A percentile compares a stretch with the other conserved stretches of the same genome.
phyloP scores from a whole-genome alignment of 345 rosid species.

The Murraya koenigii region DNA sequence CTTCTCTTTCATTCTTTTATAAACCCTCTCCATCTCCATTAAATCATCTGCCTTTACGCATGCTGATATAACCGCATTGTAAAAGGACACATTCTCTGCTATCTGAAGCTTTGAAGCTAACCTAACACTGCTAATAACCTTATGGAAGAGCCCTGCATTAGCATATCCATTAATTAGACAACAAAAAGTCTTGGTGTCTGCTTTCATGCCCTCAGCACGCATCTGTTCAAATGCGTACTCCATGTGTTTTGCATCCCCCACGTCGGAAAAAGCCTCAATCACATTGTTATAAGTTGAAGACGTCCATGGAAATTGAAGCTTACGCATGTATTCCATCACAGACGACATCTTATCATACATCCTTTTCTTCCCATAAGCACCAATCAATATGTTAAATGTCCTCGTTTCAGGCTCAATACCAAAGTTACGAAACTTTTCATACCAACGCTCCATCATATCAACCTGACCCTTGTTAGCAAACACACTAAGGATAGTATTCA shows the following conservation, averaged over 20 bases:
- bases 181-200: conserved; percentile 86
- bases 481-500: conserved; percentile 76
- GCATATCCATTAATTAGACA: conserved; percentile 82
- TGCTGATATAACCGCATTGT: conserved; percentile 68
- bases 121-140: conserved; percentile 66
- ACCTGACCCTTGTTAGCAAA: conserved; percentile 85
- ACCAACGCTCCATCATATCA: conserved; percentile 90
- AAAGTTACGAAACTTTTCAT: conserved; percentile 73
- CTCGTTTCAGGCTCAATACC: conserved; percentile 88
- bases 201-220: conserved; percentile 76
- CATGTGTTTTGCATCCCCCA: conserved; percentile 84
- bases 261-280: conserved; percentile 88
- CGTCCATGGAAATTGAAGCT: conserved; percentile 89
- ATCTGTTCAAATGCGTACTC: conserved; percentile 85
- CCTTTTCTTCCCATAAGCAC: conserved; percentile 82
- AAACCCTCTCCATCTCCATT: conserved; percentile 94
- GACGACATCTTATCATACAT: conserved; percentile 94
- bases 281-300: conserved; percentile 85
- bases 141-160: conserved; percentile 76
- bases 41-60: conserved; percentile 77
- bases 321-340: conserved; percentile 93
- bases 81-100: conserved; percentile 63
- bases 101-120: conserved; percentile 78
- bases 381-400: conserved; percentile 79
- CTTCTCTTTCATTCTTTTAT: conserved; percentile 68